Evolutionary conservation across 345 rosid genomes (phyloP), one percentile per base, ranked within the genome.

Genomic region (Pelargonium nanum): DNA sequence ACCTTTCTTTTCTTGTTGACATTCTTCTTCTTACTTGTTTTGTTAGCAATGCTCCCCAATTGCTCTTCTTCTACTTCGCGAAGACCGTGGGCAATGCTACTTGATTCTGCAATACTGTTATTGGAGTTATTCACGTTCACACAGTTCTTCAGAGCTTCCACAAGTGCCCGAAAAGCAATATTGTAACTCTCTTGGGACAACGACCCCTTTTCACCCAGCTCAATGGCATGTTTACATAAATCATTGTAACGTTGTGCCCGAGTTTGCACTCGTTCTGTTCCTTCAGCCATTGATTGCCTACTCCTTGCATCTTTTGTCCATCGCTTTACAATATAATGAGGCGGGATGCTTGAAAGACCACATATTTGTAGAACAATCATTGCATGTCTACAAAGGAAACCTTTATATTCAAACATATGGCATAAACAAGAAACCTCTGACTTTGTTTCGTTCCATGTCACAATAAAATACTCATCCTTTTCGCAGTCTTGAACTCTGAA

Each of bases 251-350:
- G 77, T 16, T 70, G 79, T 57, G 72, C 81, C 74, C 85, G 74
- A 20, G 74, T 66, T 48, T 66, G 71, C 26, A 57, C 25, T 54
- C 59, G 45, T 55, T 70, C 72, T 60, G 69, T 69, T 32, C 74
- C 68, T 66, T 69, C 80, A 32, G 59, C 68, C 26, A 69, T 45
- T 3, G 69, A 26, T 21, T 65, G 82, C 64, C 74, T 63, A 63
- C 66, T 77, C 74, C 73, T 82, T 50, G 75, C 80, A 57, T 77
- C 84, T 72, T 79, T 82, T 17, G 82, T 77, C 87, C 87, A 82
- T 57, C 84, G 60, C 62, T 73, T 82, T 72, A 82, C 55, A 53
- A 82, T 71, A 63, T 77, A 82, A 23, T 65, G 80, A 55, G 75
- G 34, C 26, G 82, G 87, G 53, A 82, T 79, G 52, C 70, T 67